These are phyloP conservation scores for Gryganskiella cystojenkinii DNA, from an alignment of 192 early-diverging fungal species.

Conservation along the genomic window DNA sequence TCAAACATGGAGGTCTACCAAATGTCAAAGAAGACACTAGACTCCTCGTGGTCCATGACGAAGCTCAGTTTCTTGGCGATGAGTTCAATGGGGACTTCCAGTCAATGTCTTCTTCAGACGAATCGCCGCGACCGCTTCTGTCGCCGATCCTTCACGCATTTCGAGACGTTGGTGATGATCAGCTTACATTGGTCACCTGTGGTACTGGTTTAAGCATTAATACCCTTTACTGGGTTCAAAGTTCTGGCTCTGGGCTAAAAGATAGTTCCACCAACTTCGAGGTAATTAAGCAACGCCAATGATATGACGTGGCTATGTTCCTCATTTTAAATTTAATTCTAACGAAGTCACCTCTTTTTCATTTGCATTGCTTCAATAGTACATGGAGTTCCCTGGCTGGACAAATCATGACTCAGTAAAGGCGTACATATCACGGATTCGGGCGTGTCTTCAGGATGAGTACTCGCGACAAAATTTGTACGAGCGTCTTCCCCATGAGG, in stretches of 20 bases:
- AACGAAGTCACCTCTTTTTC: no score
- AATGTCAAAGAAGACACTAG: conserved; percentile 11
- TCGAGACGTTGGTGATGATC: conserved; percentile 5
- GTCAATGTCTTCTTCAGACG: conserved; percentile 21
- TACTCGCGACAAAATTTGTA: no score
- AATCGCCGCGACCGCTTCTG: conserved; percentile 1
- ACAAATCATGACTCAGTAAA: no score
- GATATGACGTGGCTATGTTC: no score
- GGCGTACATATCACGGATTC: no score
- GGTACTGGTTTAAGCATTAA: conserved; percentile 6
- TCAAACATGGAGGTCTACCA: conserved; percentile 17
- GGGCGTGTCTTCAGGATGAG: no score
- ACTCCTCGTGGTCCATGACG: conserved; percentile 27
- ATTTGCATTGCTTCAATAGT: no score
- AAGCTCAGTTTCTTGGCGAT: conserved; percentile 35
- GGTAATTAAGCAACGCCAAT: no score
- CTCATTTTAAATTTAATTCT: no score
- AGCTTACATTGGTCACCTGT: neutral
- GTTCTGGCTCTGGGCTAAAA: conserved; percentile 2
- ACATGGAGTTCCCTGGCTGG: no score
- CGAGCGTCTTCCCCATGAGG: no score
- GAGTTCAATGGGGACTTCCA: conserved; percentile 21
- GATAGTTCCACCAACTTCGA: neutral
- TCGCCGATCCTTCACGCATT: conserved; percentile 7
- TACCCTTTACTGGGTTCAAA: conserved; percentile 8